A percentile compares a stretch with the other conserved stretches of the same genome.
Conservation (phyloP, 2,329 filamentous ascomycete genomes). For the Alternaria atra region DNA sequence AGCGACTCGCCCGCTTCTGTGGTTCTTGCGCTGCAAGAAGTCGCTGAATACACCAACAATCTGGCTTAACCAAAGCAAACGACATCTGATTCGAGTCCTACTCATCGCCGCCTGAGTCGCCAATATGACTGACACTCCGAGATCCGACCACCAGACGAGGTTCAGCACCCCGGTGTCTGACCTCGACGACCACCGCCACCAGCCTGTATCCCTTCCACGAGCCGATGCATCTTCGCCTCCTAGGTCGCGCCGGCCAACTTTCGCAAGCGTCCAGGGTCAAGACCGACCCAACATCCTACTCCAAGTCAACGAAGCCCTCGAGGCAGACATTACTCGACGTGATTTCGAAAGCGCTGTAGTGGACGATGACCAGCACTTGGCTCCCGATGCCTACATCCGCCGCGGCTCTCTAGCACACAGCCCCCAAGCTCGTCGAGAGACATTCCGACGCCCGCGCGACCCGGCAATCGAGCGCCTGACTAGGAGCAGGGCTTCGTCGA, state of each 20-base stretch:
- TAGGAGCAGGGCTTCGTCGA: conserved; percentile 59
- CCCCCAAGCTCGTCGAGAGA: conserved; percentile 54
- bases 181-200: conserved; percentile 86
- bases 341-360: conserved; percentile 89
- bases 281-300: conserved; percentile 56
- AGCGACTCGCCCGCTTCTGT: conserved; percentile 58
- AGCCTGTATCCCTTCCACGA: conserved; percentile 68
- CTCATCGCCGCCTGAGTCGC: conserved; percentile 37
- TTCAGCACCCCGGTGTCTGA: conserved; percentile 80
- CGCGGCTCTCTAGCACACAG: conserved; percentile 58
- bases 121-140: conserved; percentile 64
- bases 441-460: conserved; percentile 54
- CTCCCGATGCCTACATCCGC: conserved; percentile 56
- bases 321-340: conserved; percentile 62
- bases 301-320: conserved; percentile 57
- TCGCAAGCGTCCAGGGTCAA: conserved; percentile 69
- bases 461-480: conserved; percentile 43
- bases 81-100: conserved; percentile 29
- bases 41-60: conserved; percentile 13
- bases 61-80: conserved; percentile 18
- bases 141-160: conserved; percentile 74
- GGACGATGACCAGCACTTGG: conserved; percentile 70
- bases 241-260: conserved; percentile 71
- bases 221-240: conserved; percentile 62
- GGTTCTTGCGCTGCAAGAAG: conserved; percentile 45